These are phyloP conservation scores for Chrysosporium keratinophilum DNA, from an alignment of 2,329 filamentous ascomycete genomes.

Conservation along the genomic window DNA sequence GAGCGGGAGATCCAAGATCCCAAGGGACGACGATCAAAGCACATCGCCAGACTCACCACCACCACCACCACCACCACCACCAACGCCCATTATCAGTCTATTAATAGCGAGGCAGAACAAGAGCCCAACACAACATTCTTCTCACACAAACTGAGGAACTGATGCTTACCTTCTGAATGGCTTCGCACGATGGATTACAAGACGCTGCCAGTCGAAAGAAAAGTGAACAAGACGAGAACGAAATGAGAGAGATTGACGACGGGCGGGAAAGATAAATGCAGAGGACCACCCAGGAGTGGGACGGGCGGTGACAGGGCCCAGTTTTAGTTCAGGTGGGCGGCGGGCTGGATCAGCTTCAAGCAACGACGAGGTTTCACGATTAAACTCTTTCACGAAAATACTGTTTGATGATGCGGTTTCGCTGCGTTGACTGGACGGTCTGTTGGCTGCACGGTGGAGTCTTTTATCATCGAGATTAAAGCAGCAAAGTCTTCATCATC, in stretches of 20 bases:
- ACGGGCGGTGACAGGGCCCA: conserved; percentile 15
- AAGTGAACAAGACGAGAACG: not conserved
- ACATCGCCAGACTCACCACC: not conserved
- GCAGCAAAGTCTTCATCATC: not conserved
- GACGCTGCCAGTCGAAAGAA: not conserved
- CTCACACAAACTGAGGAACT: not conserved
- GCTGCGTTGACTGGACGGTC: not conserved
- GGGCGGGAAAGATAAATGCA: not conserved
- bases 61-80: conserved; percentile 7
- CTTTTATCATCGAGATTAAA: no score
- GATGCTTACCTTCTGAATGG: no score
- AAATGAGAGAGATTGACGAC: not conserved
- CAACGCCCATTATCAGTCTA: conserved; percentile 8
- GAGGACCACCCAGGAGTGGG: conserved; percentile 10
- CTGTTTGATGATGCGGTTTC: not conserved
- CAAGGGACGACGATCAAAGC: conserved; percentile 10
- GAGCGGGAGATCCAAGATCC: conserved; percentile 1
- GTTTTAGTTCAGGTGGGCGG: conserved; percentile 10
- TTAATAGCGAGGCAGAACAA: not conserved
- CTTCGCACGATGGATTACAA: no score
- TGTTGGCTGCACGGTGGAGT: no score
- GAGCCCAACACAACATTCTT: no score
- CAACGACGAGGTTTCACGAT: conserved; percentile 6
- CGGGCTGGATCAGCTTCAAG: conserved; percentile 9
- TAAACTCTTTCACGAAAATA: not conserved